phyloP scores from a whole-genome alignment of 768 basidiomycete genomes.

The Brasilioporus rufonigricans region DNA sequence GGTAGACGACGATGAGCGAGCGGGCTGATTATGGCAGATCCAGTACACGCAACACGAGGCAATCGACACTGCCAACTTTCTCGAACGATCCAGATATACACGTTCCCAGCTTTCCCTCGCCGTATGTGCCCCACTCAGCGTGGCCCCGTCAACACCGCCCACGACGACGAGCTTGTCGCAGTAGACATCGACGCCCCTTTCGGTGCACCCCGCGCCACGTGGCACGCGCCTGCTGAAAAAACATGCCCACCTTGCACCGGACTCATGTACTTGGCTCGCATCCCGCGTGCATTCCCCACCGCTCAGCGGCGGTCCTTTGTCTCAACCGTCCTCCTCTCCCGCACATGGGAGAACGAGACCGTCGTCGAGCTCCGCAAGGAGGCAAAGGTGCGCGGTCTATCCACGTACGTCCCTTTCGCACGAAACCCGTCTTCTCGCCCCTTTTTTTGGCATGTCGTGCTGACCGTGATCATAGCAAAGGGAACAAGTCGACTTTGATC shows the following conservation, averaged over 20 bases:
- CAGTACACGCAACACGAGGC: slow-evolving; percentile 69
- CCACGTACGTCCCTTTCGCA: slow-evolving; percentile 51
- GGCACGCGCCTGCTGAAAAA: neutral
- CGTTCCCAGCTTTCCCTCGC: too few species aligned
- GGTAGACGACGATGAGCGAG: slow-evolving; percentile 25
- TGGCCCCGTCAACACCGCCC: neutral
- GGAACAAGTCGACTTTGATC: slow-evolving; percentile 57
- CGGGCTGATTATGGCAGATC: slow-evolving; percentile 11
- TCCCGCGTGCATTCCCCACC: neutral
- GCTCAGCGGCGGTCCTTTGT: slow-evolving; percentile 38
- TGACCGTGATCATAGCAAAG: slow-evolving; percentile 40
- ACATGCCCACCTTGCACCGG: neutral
- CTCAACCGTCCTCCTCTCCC: slow-evolving; percentile 55
- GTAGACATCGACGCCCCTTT: neutral
- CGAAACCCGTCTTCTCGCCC: neutral
- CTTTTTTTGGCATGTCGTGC: neutral
- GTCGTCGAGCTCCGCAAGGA: slow-evolving; percentile 50
- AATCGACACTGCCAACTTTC: slow-evolving; percentile 17
- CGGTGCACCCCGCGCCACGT: neutral
- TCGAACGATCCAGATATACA: slow-evolving; percentile 4
- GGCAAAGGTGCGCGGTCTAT: slow-evolving; percentile 53
- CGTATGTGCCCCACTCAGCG: neutral
- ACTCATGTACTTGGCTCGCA: slow-evolving; percentile 16
- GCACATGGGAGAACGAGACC: slow-evolving; percentile 54
- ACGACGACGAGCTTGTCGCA: slow-evolving; percentile 3